Conservation (phyloP, 2,329 filamentous ascomycete species). For the Madurella mycetomatis region DNA sequence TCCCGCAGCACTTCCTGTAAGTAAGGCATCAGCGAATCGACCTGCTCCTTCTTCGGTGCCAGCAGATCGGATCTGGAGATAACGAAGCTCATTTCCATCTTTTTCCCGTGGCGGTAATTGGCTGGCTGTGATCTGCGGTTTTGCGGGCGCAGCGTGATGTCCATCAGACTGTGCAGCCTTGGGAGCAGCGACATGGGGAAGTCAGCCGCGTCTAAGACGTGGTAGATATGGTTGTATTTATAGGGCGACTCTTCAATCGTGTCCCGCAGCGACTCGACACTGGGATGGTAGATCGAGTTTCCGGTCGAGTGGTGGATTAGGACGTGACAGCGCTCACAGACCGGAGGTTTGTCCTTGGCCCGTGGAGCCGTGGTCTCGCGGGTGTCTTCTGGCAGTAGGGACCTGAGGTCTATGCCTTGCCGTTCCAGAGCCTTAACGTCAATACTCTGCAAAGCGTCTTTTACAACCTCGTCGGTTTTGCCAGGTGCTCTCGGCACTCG, state of each 20-base stretch:
- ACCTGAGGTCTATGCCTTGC: slow-evolving; percentile 43
- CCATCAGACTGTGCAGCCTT: slow-evolving; percentile 64
- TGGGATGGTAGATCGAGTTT: slow-evolving; percentile 72
- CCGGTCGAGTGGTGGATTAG: slow-evolving; percentile 72
- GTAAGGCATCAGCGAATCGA: slow-evolving; percentile 83
- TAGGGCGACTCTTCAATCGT: slow-evolving; percentile 86
- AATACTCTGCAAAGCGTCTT: slow-evolving; percentile 41
- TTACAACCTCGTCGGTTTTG: slow-evolving; percentile 44
- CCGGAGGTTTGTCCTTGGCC: slow-evolving; percentile 41
- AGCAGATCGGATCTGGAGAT: slow-evolving; percentile 86
- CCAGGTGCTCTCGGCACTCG: slow-evolving; percentile 19
- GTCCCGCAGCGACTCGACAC: slow-evolving; percentile 72
- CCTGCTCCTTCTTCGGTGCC: slow-evolving; percentile 75
- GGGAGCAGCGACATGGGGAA: slow-evolving; percentile 92
- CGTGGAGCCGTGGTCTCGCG: neutral
- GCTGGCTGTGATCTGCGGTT: slow-evolving; percentile 71
- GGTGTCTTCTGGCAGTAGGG: slow-evolving; percentile 28
- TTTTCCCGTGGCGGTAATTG: slow-evolving; percentile 62
- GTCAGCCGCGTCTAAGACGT: slow-evolving; percentile 90
- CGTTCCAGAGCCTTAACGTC: slow-evolving; percentile 39
- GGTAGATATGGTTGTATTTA: slow-evolving; percentile 90
- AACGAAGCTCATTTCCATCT: slow-evolving; percentile 81
- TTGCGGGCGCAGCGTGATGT: slow-evolving; percentile 67
- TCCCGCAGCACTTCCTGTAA: slow-evolving; percentile 71
- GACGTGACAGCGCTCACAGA: slow-evolving; percentile 85